Conservation (phyloP, 1,139 yeast species). For the Tardiomyces blankii region DNA sequence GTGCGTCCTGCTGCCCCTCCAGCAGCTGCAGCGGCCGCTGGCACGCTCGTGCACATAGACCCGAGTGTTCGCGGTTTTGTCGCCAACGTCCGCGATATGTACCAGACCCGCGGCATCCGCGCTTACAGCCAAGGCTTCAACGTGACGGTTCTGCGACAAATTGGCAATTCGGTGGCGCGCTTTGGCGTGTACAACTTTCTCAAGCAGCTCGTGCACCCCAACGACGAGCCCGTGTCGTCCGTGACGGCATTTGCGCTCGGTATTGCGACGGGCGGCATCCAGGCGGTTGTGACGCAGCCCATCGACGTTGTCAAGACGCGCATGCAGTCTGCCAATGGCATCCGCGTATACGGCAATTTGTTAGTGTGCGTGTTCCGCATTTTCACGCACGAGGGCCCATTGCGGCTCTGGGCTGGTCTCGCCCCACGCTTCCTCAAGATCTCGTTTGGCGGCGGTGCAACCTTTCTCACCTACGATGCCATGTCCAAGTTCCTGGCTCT, state of each 20-base stretch:
- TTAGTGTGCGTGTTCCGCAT: conserved; percentile 63
- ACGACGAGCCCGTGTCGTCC: conserved; percentile 22
- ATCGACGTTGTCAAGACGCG: conserved; percentile 83
- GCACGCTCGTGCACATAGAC: conserved; percentile 7
- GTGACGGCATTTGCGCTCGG: conserved; percentile 27
- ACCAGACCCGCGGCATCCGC: conserved; percentile 56
- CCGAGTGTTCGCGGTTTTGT: conserved; percentile 15
- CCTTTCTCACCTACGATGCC: conserved; percentile 56
- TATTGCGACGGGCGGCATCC: conserved; percentile 43
- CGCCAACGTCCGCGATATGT: conserved; percentile 38
- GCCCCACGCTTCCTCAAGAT: conserved; percentile 72
- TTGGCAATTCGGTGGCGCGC: conserved; percentile 70
- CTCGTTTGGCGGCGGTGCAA: conserved; percentile 67
- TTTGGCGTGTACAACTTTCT: conserved; percentile 73
- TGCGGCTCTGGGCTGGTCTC: conserved; percentile 66
- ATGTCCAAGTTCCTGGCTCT: conserved; percentile 39
- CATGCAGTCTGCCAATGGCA: conserved; percentile 66
- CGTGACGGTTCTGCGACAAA: conserved; percentile 72
- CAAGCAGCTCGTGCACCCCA: conserved; percentile 39
- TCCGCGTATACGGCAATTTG: conserved; percentile 47
- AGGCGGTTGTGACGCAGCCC: conserved; percentile 78
- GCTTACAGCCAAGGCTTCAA: conserved; percentile 77
- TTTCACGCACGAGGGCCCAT: conserved; percentile 56
- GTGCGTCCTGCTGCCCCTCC: conserved; percentile 12
- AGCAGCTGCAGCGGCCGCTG: conserved; percentile 5